Evolutionary conservation across 2,329 filamentous ascomycete species (phyloP), one percentile per base, ranked within the genome.

Genomic region (Colletotrichum paranaense): DNA sequence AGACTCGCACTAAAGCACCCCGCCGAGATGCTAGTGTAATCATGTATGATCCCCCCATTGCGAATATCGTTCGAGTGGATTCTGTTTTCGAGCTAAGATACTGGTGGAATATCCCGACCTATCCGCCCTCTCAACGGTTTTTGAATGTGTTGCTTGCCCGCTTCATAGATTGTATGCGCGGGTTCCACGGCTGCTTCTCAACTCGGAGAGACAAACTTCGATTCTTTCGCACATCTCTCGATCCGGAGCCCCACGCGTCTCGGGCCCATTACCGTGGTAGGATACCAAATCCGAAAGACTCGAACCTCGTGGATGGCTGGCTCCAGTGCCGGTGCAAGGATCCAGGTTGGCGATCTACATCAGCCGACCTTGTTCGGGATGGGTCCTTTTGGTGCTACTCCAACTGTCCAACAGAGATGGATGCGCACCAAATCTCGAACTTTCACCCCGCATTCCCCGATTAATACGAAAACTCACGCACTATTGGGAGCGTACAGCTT

Each of bases 261-360:
- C 70, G 67, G 70, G 24, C 42, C 35, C 55, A 65, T 73, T 70
- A 56, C 67, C 67, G 49, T 62, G 67, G 60, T 70, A 65, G 70
- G 70, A 70, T 53, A 70, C 35, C 60, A 70, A 56, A 62, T 57
- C 70, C 70, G 70, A 73, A 32, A 32, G 55, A 59, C 28, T 49
- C 7, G 55, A 38, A 56, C 56, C 60, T 62, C 67, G 56, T 73
- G 70, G 32, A 62, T 66, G 67, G 62, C 32, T 56, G 46, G 14
- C 19, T 26, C 46, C 63, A 66, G 67, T 73, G 55, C 67, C 67
- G 67, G 60, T 62, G 53, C 70, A 65, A 32, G 70, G 70, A 70
- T 73, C 67, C 49, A 56, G 70, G 67, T 46, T 55, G 60, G 42
- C 30, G 67, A 66, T 73, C 56, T n/a, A 42, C 67, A 49, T 73